Evolutionary conservation across 1,284 basidiomycete species (phyloP).

Genomic region (Lentinula novae-zelandiae): DNA sequence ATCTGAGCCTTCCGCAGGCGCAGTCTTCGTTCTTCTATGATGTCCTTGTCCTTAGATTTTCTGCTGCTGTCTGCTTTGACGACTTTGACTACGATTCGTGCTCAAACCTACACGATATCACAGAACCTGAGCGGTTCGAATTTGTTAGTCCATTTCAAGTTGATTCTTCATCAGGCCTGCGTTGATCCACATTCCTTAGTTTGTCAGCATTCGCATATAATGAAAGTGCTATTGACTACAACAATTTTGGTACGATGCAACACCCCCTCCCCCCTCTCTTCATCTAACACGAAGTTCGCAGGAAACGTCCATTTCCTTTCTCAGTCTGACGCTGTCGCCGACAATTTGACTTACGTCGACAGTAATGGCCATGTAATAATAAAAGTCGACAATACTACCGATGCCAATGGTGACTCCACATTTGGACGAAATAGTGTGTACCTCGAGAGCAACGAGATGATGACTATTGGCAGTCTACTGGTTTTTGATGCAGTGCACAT

Average conservation of each 20-base stretch:
- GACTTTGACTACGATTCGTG: slow-evolving; percentile 4
- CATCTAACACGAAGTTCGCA: background rate
- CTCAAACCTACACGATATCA: slow-evolving; percentile 14
- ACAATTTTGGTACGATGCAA: slow-evolving; percentile 14
- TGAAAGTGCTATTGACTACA: slow-evolving; percentile 16
- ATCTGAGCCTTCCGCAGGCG: background rate
- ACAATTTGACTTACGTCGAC: slow-evolving; percentile 16
- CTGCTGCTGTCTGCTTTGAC: background rate
- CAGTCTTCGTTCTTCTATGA: background rate
- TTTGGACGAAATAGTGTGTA: slow-evolving; percentile 17
- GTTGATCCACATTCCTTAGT: background rate
- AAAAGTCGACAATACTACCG: slow-evolving; percentile 22
- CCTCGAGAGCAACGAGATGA: slow-evolving; percentile 10
- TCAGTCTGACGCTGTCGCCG: slow-evolving; percentile 2
- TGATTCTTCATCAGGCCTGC: background rate
- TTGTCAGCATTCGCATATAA: slow-evolving; percentile 18
- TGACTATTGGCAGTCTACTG: slow-evolving; percentile 9
- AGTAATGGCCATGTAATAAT: slow-evolving; percentile 15
- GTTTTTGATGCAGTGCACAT: slow-evolving; percentile 10
- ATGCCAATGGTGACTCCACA: slow-evolving; percentile 7
- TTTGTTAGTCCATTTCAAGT: slow-evolving; percentile 11
- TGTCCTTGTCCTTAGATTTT: background rate
- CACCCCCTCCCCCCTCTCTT: background rate
- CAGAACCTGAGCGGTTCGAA: slow-evolving; percentile 14
- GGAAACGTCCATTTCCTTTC: slow-evolving; percentile 11